Base-by-base conservation (phyloP, 208 protist species). In the Crithidia thermophila region DNA sequence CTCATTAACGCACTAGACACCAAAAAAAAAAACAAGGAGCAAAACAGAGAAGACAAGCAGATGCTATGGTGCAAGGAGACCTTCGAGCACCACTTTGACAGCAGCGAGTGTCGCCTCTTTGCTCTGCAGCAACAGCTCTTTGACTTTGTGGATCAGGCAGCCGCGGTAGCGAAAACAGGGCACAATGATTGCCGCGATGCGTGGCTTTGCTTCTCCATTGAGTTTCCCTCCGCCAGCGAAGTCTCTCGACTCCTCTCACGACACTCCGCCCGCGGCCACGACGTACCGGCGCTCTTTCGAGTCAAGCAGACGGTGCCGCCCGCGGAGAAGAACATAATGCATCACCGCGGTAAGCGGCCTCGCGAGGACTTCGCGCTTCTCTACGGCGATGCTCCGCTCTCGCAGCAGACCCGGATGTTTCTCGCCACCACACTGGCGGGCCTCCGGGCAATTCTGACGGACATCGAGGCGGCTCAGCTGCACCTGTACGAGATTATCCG, bases 401-500 rank as follows among this genome's bases (percentile, higher is more conserved):
- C 84, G 21, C 40, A 64, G 34, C 90, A 95, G 59, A 83, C 33
- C 6, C 79, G 90, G 43, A 81, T 93, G 72, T 95, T 93, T 63
- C 81, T 95, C 27, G 90, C 90, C 4, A 69, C 77, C 4, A 93
- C 84, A 2, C 13, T 52, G 2, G 40, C 46, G 0, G 86, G 81
- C 0, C 4, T 93, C 0, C 40, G 25, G 21, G 39, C 43, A 4
- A 65, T 94, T 31, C 30, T 87, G 18, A 16, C 43, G 10, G 46
- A 39, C 14, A 78, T 95, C 37, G 72, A 79, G 20, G 46, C 85
- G 0, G 39, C 50, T 7, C 85, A 93, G 70, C 77, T 83, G 39
- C 90, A 95, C 61, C 56, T 96, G 28, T 96, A 96, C 74, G 90
- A 96, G 55, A 79, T 96, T 40, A 87, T 96, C 53, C 85, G 90